Evolutionary conservation across 257 asterid species (phyloP).

Genomic region (Forsythia viridissima): DNA sequence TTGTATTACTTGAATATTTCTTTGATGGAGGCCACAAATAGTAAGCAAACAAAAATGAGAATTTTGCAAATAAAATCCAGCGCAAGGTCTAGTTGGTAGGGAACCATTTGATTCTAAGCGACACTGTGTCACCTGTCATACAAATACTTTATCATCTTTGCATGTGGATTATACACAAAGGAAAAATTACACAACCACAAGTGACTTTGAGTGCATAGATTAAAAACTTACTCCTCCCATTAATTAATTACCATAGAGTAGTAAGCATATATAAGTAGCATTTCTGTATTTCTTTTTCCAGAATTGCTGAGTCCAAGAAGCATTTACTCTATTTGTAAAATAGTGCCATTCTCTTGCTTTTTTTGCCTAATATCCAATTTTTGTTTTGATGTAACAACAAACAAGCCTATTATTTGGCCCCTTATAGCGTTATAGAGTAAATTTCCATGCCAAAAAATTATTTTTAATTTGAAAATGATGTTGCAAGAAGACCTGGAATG

Average conservation of each 20-base stretch:
- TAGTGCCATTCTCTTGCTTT: not conserved
- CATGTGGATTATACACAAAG: not conserved
- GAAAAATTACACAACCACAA: not conserved
- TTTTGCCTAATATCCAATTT: not conserved
- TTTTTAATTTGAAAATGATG: not conserved
- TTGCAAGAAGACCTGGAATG: not conserved
- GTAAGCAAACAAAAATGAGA: too few species aligned
- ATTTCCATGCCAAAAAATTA: too few species aligned
- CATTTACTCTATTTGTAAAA: not conserved
- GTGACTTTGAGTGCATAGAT: not conserved
- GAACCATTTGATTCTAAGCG: not conserved
- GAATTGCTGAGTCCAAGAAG: not conserved
- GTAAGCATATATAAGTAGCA: too few species aligned
- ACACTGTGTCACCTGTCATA: not conserved
- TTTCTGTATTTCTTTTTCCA: not conserved
- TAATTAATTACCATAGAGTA: too few species aligned
- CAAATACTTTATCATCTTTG: not conserved
- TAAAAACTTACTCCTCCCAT: not conserved
- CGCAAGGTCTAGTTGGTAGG: not conserved
- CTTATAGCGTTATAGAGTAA: too few species aligned
- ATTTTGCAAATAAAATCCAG: too few species aligned
- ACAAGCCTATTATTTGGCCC: not conserved
- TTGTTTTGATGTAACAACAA: too few species aligned
- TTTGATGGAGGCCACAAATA: too few species aligned
- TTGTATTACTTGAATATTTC: too few species aligned